Percentiles rank a stretch among this genome's conserved stretches.
phyloP scores from a whole-genome alignment of 2,329 filamentous ascomycete genomes.

The Trichoderma atrobrunneum region DNA sequence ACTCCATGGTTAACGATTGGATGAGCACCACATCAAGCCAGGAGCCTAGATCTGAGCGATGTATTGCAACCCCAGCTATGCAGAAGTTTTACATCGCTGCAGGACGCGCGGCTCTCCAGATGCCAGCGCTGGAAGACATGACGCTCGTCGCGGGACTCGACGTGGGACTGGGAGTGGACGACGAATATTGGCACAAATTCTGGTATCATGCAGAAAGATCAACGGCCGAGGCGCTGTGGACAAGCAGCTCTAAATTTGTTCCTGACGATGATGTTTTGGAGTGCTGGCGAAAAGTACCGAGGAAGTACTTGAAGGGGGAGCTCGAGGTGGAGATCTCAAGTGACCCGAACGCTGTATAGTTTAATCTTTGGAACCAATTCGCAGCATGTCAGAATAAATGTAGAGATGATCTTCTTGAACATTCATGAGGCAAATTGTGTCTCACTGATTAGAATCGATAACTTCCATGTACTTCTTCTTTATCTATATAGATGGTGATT shows the following conservation, averaged over 20 bases:
- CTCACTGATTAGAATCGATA: not conserved
- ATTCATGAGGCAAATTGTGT: too few relatives aligned
- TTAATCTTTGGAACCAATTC: not conserved
- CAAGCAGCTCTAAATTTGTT: not conserved
- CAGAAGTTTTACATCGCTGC: not conserved
- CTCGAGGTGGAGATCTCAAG: not conserved
- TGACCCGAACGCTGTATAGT: not conserved
- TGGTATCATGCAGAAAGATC: not conserved
- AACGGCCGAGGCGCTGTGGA: not conserved
- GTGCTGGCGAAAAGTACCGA: not conserved
- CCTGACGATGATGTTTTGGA: not conserved
- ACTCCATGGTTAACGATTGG: not conserved
- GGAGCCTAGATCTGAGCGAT: not conserved
- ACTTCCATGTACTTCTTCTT: not conserved
- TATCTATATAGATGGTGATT: not conserved
- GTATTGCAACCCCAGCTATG: not conserved
- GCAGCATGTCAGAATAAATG: not conserved
- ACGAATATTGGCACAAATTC: not conserved
- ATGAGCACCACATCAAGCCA: not conserved
- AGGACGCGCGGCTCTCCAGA: not conserved
- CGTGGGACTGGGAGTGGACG: not conserved
- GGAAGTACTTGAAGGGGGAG: not conserved
- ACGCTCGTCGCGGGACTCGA: not conserved
- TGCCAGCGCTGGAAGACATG: not conserved
- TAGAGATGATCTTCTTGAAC: not conserved